Evolutionary conservation across 2,329 filamentous ascomycete genomes (phyloP).

Genomic region (Anthostomella pinea): DNA sequence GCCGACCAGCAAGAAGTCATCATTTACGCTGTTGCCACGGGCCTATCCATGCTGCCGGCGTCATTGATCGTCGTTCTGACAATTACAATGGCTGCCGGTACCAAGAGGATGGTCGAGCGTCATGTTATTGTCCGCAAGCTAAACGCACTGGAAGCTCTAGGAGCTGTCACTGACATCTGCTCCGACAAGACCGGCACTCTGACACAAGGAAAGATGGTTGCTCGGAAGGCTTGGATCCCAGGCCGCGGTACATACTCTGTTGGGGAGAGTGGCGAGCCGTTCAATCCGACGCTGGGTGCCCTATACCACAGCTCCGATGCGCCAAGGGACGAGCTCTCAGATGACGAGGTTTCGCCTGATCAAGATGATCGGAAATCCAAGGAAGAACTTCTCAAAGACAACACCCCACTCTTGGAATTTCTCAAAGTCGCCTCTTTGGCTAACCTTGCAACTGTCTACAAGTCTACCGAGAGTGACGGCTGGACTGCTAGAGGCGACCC

Average conservation of each 20-base stretch:
- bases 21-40: slow-evolving; percentile 59
- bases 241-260: slow-evolving; percentile 56
- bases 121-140: slow-evolving; percentile 59
- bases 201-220: slow-evolving; percentile 63
- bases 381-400: slow-evolving; percentile 40
- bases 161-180: slow-evolving; percentile 57
- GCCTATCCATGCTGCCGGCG: slow-evolving; percentile 59
- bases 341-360: too few relatives aligned
- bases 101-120: slow-evolving; percentile 55
- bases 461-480: slow-evolving; percentile 39
- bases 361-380: too few relatives aligned
- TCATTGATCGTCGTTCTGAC: slow-evolving; percentile 65
- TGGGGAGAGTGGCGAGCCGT: slow-evolving; percentile 51
- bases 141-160: slow-evolving; percentile 57
- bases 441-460: slow-evolving; percentile 50
- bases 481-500: slow-evolving; percentile 64
- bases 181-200: slow-evolving; percentile 59
- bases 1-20: slow-evolving; percentile 56
- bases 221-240: slow-evolving; percentile 57
- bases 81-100: slow-evolving; percentile 62
- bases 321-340: too few relatives aligned
- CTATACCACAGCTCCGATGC: slow-evolving; percentile 39
- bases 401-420: slow-evolving; percentile 47
- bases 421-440: slow-evolving; percentile 58
- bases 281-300: slow-evolving; percentile 52